phyloP scores from a whole-genome alignment of 345 rosid species.

The Boechera divaricarpa region DNA sequence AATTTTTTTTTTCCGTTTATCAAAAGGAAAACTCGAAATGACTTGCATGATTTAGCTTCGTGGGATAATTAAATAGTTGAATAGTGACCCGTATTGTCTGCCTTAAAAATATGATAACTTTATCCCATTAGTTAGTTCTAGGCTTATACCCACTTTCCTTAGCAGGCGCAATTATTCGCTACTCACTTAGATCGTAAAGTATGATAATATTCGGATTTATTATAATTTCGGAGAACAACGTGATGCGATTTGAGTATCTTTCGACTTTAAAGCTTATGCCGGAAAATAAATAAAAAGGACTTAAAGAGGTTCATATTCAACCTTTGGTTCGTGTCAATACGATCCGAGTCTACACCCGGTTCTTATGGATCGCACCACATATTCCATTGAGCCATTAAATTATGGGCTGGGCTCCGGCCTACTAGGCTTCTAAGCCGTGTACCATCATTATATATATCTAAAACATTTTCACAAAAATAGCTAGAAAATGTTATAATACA shows the following conservation, averaged over 20 bases:
- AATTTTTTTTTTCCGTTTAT: slow-evolving; percentile 11
- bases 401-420: too few relatives aligned
- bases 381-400: too few relatives aligned
- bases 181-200: slow-evolving; percentile 34
- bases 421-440: too few relatives aligned
- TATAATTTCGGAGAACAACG: slow-evolving; percentile 15
- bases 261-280: slow-evolving; percentile 18
- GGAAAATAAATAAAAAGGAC: not conserved
- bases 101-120: slow-evolving; percentile 39
- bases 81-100: slow-evolving; percentile 33
- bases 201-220: not conserved
- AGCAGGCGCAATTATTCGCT: slow-evolving; percentile 40
- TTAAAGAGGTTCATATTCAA: slow-evolving; percentile 2
- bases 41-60: not conserved
- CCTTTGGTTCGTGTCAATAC: slow-evolving; percentile 3
- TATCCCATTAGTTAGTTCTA: slow-evolving; percentile 34
- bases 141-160: slow-evolving; percentile 33
- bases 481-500: too few relatives aligned
- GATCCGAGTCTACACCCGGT: slow-evolving; percentile 17
- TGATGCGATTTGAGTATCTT: slow-evolving; percentile 23
- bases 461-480: too few relatives aligned
- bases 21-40: slow-evolving; percentile 6
- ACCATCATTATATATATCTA: too few relatives aligned
- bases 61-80: slow-evolving; percentile 14
- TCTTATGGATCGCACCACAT: slow-evolving; percentile 14